Base-by-base conservation (phyloP, 1,139 yeast genomes). In the Geotrichum restrictum region DNA sequence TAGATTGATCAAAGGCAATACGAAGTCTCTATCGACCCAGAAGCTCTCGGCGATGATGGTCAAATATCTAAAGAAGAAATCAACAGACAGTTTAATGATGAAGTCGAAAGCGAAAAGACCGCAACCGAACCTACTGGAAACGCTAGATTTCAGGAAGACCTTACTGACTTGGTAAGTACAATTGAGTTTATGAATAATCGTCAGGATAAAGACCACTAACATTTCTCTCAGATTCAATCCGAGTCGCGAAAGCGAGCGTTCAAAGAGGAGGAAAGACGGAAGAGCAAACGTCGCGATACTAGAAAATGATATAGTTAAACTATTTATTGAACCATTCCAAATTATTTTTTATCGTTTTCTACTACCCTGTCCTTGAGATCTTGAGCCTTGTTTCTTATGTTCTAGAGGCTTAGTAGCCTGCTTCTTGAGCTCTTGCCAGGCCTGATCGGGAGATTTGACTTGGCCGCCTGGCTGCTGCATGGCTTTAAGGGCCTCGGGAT, bases 401-500 rank as follows among this genome's bases (percentile, higher is more conserved):
- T 50, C 55, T 27, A 51, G 33, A 14, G 51, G 69, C 65, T 47
- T 64, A 53, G 53, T 54, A 64, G 22, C 62, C 56, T 8, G 69
- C 65, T 62, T 64, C 55, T 54, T 67, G 69, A 48, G 34, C 3
- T 47, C 50, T 16, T 40, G n/a, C 50, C 50, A 47, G 11, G 43
- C 50, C 22, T 47, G 14, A 29, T 22, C 50, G 10, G 50, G 45
- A 11, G 32, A 11, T 11, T 45, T 42, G 16, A 34, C 31, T 13
- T 42, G 33, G 7, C 32, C 39, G 19, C 19, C 32, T 22, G 57
- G 58, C 41, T 60, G 58, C 47, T 64, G 67, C 29, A 68, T 43
- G 54, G 67, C 65, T 48, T 64, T 55, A 34, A 68, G 47, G 13
- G 67, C 59, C 43, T 71, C 74, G 4, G 72, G 73, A 51, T 71